These are phyloP conservation scores for Didymellaceae sp. DNA, from an alignment of 2,329 filamentous ascomycete genomes.

Conservation along the genomic window DNA sequence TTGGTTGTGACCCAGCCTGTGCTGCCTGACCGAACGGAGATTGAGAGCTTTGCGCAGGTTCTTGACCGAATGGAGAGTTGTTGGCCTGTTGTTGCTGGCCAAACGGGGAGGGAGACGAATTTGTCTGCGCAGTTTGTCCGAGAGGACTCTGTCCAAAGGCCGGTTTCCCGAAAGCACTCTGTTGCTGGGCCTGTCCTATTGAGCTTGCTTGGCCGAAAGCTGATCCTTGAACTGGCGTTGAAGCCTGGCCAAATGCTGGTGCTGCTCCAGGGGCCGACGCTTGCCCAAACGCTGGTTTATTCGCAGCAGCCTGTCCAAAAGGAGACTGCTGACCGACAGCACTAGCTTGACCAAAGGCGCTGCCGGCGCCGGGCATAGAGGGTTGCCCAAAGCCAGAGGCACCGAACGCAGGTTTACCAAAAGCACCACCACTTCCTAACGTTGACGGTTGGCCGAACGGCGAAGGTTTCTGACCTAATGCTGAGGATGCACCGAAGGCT, in stretches of 20 bases:
- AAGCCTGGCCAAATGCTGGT: slow-evolving; percentile 46
- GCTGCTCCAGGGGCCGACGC: slow-evolving; percentile 35
- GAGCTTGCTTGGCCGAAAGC: slow-evolving; percentile 43
- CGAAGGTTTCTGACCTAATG: slow-evolving; percentile 26
- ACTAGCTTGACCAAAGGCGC: slow-evolving; percentile 30
- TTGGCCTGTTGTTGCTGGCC: slow-evolving; percentile 41
- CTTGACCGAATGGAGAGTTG: slow-evolving; percentile 39
- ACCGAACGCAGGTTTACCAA: slow-evolving; percentile 46
- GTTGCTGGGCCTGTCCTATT: slow-evolving; percentile 27
- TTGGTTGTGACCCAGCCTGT: slow-evolving; percentile 20
- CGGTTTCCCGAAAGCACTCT: slow-evolving; percentile 53
- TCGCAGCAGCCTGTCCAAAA: slow-evolving; percentile 48
- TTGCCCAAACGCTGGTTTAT: slow-evolving; percentile 48
- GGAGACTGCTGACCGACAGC: slow-evolving; percentile 22
- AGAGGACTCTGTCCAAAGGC: slow-evolving; percentile 49
- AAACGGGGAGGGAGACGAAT: slow-evolving; percentile 40
- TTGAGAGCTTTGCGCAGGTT: slow-evolving; percentile 23
- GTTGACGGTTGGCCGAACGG: slow-evolving; percentile 52
- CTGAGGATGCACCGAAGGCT: slow-evolving; percentile 51
- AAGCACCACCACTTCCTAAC: slow-evolving; percentile 38
- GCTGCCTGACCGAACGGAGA: slow-evolving; percentile 32
- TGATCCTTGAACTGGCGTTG: slow-evolving; percentile 34
- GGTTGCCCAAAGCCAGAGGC: slow-evolving; percentile 49
- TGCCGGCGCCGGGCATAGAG: slow-evolving; percentile 35
- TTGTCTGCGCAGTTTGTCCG: slow-evolving; percentile 52